Percentiles rank a stretch among this genome's conserved stretches.
These are phyloP conservation scores for Saprolegnia parasitica DNA, from an alignment of 352 stramenopile genomes.

Conservation along the genomic window DNA sequence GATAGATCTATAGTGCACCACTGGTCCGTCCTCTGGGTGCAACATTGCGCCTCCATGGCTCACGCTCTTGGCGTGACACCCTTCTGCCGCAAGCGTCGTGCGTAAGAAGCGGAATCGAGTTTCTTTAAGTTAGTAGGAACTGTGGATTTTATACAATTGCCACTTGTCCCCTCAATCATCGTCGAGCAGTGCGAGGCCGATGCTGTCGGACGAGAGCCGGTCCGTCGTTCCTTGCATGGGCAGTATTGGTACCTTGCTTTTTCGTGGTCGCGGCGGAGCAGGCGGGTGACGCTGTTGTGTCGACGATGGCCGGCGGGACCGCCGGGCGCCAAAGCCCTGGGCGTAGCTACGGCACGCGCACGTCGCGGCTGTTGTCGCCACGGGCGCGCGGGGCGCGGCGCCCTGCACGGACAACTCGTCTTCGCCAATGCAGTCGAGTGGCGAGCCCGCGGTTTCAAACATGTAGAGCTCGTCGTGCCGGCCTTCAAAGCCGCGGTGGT, in stretches of 20 bases:
- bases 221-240: not conserved
- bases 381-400: too few species aligned
- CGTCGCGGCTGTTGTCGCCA: too few species aligned
- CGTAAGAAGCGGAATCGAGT: too few species aligned
- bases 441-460: conserved; percentile 10
- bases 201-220: not conserved
- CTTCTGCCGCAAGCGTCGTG: too few species aligned
- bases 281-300: not conserved
- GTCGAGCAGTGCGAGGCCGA: not conserved
- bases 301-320: not conserved
- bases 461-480: not conserved
- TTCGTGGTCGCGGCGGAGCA: not conserved
- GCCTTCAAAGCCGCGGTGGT: conserved; percentile 33
- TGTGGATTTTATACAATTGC: too few species aligned
- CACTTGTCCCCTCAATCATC: not conserved
- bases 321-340: not conserved
- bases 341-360: not conserved
- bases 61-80: too few species aligned
- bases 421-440: not conserved
- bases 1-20: too few species aligned
- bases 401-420: not conserved
- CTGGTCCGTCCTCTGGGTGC: too few species aligned
- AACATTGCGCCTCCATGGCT: too few species aligned
- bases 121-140: too few species aligned
- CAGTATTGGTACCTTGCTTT: not conserved